A percentile compares a stretch with the other conserved stretches of the same genome.
Evolutionary conservation across 164 flowering plant species (phyloP).

Genomic region (Chimonanthus praecox): DNA sequence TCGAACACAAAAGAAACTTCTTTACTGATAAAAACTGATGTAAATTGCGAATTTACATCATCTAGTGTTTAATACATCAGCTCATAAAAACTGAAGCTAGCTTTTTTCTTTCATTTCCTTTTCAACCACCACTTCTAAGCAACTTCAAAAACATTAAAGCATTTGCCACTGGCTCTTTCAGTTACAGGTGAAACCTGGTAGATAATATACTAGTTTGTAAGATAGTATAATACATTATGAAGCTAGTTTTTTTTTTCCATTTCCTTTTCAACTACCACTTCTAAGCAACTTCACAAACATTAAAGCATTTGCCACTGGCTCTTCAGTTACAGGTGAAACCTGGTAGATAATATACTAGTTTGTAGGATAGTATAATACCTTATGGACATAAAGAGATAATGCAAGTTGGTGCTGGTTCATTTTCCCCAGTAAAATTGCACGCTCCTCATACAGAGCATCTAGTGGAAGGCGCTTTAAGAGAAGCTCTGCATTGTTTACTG

Average conservation of each 20-base stretch:
- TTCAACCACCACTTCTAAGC: background rate
- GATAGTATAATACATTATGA: background rate
- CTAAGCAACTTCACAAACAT: background rate
- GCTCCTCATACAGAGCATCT: slow-evolving; percentile 91
- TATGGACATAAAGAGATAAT: slow-evolving; percentile 83
- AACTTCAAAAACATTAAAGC: background rate
- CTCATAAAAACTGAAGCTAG: background rate
- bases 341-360: background rate
- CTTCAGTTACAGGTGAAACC: too few species aligned
- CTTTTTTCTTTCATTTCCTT: background rate
- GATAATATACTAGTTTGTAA: background rate
- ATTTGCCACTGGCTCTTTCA: too few species aligned
- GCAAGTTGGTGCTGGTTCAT: slow-evolving; percentile 98
- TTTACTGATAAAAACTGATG: background rate
- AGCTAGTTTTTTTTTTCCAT: background rate
- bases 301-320: too few species aligned
- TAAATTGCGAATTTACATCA: too few species aligned
- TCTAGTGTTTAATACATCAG: background rate
- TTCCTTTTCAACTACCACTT: background rate
- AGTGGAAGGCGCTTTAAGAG: slow-evolving; percentile 79
- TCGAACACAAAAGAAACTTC: background rate
- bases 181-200: too few species aligned
- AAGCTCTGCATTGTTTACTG: slow-evolving; percentile 80
- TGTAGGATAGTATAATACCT: slow-evolving; percentile 41
- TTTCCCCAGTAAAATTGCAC: slow-evolving; percentile 90